phyloP scores from a whole-genome alignment of 306 rosid species.

The Lagenaria siceraria region DNA sequence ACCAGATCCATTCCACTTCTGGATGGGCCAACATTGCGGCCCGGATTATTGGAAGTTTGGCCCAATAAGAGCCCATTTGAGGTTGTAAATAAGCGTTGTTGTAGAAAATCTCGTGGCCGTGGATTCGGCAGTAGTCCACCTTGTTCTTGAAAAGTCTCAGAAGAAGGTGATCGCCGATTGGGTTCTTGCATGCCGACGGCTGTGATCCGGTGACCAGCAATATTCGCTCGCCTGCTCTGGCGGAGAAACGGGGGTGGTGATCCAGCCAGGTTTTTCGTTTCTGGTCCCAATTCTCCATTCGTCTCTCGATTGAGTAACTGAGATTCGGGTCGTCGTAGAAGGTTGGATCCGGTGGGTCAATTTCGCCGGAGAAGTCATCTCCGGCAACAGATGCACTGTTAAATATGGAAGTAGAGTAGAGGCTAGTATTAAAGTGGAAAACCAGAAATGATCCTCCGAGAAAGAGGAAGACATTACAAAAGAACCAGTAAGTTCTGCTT shows the following conservation, averaged over 20 bases:
- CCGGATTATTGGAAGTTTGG: slow-evolving; percentile 60
- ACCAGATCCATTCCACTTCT: slow-evolving; percentile 93
- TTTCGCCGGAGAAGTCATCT: neutral
- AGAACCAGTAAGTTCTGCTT: neutral
- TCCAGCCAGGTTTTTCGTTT: slow-evolving; percentile 52
- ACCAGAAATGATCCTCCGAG: neutral
- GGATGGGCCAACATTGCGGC: slow-evolving; percentile 92
- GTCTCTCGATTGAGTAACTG: slow-evolving; percentile 44
- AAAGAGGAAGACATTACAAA: neutral
- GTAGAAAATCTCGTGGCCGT: slow-evolving; percentile 61
- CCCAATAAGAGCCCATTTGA: slow-evolving; percentile 60
- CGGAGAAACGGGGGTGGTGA: slow-evolving; percentile 37
- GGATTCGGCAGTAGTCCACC: slow-evolving; percentile 66
- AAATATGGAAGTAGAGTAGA: neutral
- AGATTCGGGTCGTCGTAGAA: slow-evolving; percentile 57
- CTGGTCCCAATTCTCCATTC: slow-evolving; percentile 51
- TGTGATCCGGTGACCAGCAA: slow-evolving; percentile 69
- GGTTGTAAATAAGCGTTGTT: slow-evolving; percentile 57
- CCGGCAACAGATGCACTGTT: no score
- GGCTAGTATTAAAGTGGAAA: neutral
- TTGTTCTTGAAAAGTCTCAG: slow-evolving; percentile 68
- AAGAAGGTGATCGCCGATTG: slow-evolving; percentile 60
- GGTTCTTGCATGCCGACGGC: slow-evolving; percentile 51
- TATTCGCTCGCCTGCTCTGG: slow-evolving; percentile 20
- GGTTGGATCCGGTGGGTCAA: slow-evolving; percentile 36